Evolutionary conservation across 345 rosid species (phyloP).

Genomic region (Heritiera littoralis): DNA sequence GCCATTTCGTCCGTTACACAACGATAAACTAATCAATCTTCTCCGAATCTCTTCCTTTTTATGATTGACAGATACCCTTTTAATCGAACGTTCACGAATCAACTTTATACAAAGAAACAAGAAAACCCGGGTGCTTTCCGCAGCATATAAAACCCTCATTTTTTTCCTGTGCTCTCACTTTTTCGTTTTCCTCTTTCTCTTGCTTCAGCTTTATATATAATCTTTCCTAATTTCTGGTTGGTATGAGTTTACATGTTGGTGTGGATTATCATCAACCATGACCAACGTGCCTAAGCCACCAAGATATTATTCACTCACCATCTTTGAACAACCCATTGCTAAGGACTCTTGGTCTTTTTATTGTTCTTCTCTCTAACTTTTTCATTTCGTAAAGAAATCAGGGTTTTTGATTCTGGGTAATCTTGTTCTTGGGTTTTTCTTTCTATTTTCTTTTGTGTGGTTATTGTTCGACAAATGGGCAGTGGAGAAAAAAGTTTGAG

Average conservation of each 20-base stretch:
- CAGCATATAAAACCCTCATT: slow-evolving; percentile 16
- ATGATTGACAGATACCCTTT: neutral
- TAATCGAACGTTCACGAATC: slow-evolving; percentile 26
- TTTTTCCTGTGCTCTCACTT: neutral
- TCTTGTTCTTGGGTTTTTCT: neutral
- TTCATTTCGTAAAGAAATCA: neutral
- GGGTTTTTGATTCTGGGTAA: neutral
- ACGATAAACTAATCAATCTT: neutral
- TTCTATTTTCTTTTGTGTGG: too few species aligned
- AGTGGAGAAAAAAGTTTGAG: slow-evolving; percentile 38
- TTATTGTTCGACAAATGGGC: slow-evolving; percentile 33
- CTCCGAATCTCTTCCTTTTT: neutral
- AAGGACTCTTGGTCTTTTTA: slow-evolving; percentile 48
- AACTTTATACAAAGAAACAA: slow-evolving; percentile 15
- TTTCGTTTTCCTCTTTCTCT: neutral
- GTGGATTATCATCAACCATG: slow-evolving; percentile 38
- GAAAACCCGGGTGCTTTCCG: neutral
- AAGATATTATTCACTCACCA: slow-evolving; percentile 37
- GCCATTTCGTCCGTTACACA: neutral
- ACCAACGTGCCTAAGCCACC: slow-evolving; percentile 37
- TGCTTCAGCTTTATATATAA: neutral
- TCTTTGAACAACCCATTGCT: slow-evolving; percentile 28
- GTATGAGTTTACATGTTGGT: slow-evolving; percentile 22
- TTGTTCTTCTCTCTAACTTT: slow-evolving; percentile 24
- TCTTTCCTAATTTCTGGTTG: slow-evolving; percentile 18